Evolutionary conservation across 192 early-diverging fungal genomes (phyloP), one percentile per base, ranked within the genome.

Genomic region (Umbelopsis sp.): DNA sequence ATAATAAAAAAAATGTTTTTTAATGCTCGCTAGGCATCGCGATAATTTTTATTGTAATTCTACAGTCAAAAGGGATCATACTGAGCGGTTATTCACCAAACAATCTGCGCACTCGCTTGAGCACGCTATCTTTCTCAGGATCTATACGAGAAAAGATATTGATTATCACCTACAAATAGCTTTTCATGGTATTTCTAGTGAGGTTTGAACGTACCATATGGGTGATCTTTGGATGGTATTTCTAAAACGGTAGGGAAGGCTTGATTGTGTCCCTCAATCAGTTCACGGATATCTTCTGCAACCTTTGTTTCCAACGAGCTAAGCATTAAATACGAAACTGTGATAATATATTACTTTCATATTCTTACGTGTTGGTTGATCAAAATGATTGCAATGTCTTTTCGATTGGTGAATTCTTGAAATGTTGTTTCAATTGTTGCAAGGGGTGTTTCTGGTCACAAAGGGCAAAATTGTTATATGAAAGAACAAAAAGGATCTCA

Each of bases 161-260:
- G 54, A 62, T 69, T 21, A 20, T 32, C 32, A 44, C 14, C 25
- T 4, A 50, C 41, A 20, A 69, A 41, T 6, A 41, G 38, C 38
- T 6, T 49, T 21, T 32, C 8, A 26, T 66, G 34, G 9, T 50
- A 16, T 17, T n/a, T 22, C n/a, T 24, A 43, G 26, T 45, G 74
- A 21, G 9, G 25, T 4, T 65, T 20, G 43, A 21, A 70, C 44
- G 68, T 81, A 83, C 97, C 95, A 81, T 99, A 99, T 41, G 97
- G 98, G 74, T 97, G 94, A 80, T 99, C 97, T 85, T 99, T 99
- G 53, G 96, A 97, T 44, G 98, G 98, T 66, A 99, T 97, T 79
- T 99, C 98, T 67, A 99, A 88, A 21, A 99, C 88, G 8, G 98
- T 97, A 4, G 98, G 98, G 80, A 98, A 99, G 5, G 96, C 96